Evolutionary conservation across 768 basidiomycete species (phyloP).

Genomic region (Sarcomyxa edulis): DNA sequence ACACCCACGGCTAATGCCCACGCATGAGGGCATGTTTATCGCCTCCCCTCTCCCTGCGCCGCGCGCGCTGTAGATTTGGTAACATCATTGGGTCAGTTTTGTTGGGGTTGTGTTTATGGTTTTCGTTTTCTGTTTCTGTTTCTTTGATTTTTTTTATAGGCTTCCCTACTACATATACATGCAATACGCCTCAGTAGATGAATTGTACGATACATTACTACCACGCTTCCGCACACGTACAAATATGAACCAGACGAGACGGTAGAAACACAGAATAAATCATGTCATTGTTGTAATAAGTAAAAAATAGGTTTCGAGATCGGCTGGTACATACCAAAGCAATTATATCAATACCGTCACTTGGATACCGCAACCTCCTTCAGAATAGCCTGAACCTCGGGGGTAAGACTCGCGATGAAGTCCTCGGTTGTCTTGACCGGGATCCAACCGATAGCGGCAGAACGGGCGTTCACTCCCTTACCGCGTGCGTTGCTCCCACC

Average conservation of each 20-base stretch:
- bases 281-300: too few species aligned
- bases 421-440: constrained; percentile 33
- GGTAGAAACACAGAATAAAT: too few species aligned
- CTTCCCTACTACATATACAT: constrained; percentile 1
- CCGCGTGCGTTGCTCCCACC: constrained; percentile 36
- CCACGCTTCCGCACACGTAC: too few species aligned
- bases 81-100: not conserved
- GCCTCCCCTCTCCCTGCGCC: not conserved
- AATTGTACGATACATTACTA: too few species aligned
- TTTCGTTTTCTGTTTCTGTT: not conserved
- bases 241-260: too few species aligned
- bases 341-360: too few species aligned
- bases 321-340: too few species aligned
- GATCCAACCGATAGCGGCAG: constrained; percentile 38
- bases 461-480: constrained; percentile 25
- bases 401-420: constrained; percentile 33
- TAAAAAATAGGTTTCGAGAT: too few species aligned
- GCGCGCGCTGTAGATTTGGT: not conserved
- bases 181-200: not conserved
- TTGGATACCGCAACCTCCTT: too few species aligned
- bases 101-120: constrained; percentile 1
- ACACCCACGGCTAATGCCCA: constrained; percentile 12
- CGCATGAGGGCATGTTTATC: not conserved
- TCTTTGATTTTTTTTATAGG: not conserved
- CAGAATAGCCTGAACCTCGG: constrained; percentile 27